These are phyloP conservation scores for Verruconis gallopava DNA, from an alignment of 2,329 filamentous ascomycete species.

Conservation along the genomic window DNA sequence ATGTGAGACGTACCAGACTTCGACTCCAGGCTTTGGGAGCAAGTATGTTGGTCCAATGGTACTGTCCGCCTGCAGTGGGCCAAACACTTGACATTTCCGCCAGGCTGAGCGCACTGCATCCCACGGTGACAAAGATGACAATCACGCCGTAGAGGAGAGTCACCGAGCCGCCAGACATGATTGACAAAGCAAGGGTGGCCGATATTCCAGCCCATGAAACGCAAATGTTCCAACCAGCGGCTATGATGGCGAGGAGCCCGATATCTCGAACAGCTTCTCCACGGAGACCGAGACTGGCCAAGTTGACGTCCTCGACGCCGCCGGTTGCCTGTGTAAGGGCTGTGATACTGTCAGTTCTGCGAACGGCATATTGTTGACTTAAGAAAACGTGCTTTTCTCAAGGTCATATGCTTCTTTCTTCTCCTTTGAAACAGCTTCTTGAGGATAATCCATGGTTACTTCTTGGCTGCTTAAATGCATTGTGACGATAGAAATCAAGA, in stretches of 20 bases:
- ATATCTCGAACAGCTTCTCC: neutral
- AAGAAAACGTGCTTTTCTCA: too few relatives aligned
- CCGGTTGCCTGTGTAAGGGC: neutral
- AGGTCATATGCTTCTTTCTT: too few relatives aligned
- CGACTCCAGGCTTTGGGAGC: constrained; percentile 11
- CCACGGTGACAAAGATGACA: constrained; percentile 48
- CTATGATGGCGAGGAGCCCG: neutral
- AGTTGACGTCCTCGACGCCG: neutral
- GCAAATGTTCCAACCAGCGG: constrained; percentile 4
- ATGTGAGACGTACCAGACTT: neutral
- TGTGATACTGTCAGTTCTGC: too few relatives aligned
- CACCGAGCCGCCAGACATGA: constrained; percentile 43
- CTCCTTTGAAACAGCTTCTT: too few relatives aligned
- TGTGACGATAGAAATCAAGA: too few relatives aligned
- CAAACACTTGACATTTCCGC: constrained; percentile 26
- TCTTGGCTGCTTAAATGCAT: too few relatives aligned
- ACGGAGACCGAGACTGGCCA: neutral
- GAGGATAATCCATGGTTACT: too few relatives aligned
- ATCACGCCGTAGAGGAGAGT: constrained; percentile 57
- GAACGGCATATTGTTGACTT: too few relatives aligned
- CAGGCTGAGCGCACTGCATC: constrained; percentile 20
- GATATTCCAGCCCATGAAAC: constrained; percentile 1
- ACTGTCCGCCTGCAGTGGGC: constrained; percentile 28
- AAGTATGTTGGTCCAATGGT: constrained; percentile 25
- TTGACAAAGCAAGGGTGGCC: neutral